These are phyloP conservation scores for Apophysomyces elegans DNA, from an alignment of 371 early-diverging fungal species.

Conservation along the genomic window DNA sequence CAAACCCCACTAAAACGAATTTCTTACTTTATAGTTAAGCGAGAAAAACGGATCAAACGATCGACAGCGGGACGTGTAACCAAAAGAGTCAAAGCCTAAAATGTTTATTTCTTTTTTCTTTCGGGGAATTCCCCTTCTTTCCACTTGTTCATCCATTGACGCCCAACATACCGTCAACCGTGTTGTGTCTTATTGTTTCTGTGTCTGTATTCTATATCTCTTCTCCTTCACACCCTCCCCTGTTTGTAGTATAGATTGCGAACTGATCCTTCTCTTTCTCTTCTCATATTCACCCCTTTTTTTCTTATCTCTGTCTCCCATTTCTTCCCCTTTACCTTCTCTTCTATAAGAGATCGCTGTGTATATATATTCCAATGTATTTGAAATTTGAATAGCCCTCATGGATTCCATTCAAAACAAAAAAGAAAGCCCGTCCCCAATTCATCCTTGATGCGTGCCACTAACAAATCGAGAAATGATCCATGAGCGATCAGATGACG, in stretches of 20 bases:
- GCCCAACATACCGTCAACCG: too few relatives aligned
- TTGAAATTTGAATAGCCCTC: conserved; percentile 4
- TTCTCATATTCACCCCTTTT: too few relatives aligned
- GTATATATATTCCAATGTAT: conserved; percentile 10
- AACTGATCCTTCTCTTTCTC: neutral
- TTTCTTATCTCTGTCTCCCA: too few relatives aligned
- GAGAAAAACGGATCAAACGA: conserved; percentile 9
- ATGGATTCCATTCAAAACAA: neutral
- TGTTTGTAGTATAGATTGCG: conserved; percentile 1
- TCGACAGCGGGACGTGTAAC: conserved; percentile 10
- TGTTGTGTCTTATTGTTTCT: neutral
- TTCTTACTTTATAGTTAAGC: conserved; percentile 4
- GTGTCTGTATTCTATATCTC: neutral
- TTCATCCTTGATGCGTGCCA: neutral
- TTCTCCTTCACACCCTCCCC: too few relatives aligned
- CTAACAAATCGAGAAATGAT: conserved; percentile 1
- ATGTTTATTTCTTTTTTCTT: neutral
- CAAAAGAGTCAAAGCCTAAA: conserved; percentile 4
- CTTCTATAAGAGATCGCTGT: neutral
- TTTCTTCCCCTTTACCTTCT: neutral
- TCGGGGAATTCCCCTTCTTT: neutral
- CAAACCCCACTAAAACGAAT: neutral
- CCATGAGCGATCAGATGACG: conserved; percentile 3
- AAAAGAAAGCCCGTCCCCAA: too few relatives aligned
- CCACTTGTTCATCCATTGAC: too few relatives aligned